Base-by-base conservation (phyloP, 2,329 filamentous ascomycete genomes). In the Lachnellula occidentalis region DNA sequence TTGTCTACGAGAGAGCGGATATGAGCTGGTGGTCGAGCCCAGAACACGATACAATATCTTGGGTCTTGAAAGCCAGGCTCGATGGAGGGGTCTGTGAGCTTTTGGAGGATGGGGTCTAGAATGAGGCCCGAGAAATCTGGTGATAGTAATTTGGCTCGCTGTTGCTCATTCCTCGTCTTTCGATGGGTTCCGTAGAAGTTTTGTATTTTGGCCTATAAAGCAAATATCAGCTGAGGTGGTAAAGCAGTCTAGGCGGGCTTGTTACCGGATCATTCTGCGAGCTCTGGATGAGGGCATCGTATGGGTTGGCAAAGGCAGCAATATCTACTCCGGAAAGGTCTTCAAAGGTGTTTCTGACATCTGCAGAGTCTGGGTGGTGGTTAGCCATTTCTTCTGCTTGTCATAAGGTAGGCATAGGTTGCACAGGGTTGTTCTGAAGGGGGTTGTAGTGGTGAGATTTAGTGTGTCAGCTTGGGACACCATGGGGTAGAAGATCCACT, bases 21-120 rank as follows among this genome's bases (percentile, higher is more conserved):
- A 61, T 86, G 82, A 45, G 81, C 72, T 0, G 92, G 88, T 15
- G 92, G 92, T 6, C 92, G 79, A 3, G 88, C 90, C 90, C 91
- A 96, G 67, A 96, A 85, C 0, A 91, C 88, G 11, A 96, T 76
- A 67, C 92, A 95, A 66, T 96, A 79, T 41, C 92, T 78, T 42
- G 82, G 80, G 68, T 97, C 92, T 50, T 76, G 70, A 67, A 87
- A 95, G 1, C 81, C 82, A 1, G 84, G 85, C 59, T 89, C 79
- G 36, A 86, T 72, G 1, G 78, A 71, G 1, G 80, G 79, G 43
- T 85, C 78, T 61, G 86, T 80, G 34, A 96, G 73, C 53, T 85
- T 85, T 48, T 85, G 74, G 1, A 96, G 78, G 53, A 90, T 85
- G 2, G 85, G 82, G 66, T 97, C 92, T 50, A 92, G 78, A 48